Evolutionary conservation across 305 asterid genomes (phyloP).

Genomic region (Rubia peregrina): DNA sequence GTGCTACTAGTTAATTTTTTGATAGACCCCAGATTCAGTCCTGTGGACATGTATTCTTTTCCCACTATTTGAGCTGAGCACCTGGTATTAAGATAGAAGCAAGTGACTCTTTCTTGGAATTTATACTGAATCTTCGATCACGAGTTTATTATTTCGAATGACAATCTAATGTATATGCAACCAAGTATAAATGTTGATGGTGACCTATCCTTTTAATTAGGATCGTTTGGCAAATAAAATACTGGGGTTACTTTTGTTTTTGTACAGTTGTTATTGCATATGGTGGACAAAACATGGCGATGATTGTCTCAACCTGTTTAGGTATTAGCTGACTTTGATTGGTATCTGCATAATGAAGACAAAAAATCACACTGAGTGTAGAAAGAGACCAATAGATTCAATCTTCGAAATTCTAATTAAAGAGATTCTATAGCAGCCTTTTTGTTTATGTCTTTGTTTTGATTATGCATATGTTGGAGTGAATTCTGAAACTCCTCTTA

Average conservation of each 20-base stretch:
- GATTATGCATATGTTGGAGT: not conserved
- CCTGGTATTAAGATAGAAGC: too few relatives aligned
- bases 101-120: not conserved
- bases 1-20: too few relatives aligned
- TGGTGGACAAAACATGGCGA: slow-evolving; percentile 2
- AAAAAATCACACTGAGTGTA: not conserved
- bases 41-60: too few relatives aligned
- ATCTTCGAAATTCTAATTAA: not conserved
- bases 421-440: not conserved
- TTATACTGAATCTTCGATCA: not conserved
- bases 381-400: not conserved
- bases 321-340: not conserved
- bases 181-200: not conserved
- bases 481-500: not conserved
- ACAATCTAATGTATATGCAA: not conserved
- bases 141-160: not conserved
- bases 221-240: not conserved
- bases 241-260: not conserved
- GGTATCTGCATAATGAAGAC: not conserved
- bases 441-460: not conserved
- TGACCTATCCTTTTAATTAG: not conserved
- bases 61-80: too few relatives aligned
- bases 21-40: too few relatives aligned
- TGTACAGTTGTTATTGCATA: not conserved
- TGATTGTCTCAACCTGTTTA: not conserved